phyloP scores from a whole-genome alignment of 208 protist species.

The Trypanosomatidae sp. region DNA sequence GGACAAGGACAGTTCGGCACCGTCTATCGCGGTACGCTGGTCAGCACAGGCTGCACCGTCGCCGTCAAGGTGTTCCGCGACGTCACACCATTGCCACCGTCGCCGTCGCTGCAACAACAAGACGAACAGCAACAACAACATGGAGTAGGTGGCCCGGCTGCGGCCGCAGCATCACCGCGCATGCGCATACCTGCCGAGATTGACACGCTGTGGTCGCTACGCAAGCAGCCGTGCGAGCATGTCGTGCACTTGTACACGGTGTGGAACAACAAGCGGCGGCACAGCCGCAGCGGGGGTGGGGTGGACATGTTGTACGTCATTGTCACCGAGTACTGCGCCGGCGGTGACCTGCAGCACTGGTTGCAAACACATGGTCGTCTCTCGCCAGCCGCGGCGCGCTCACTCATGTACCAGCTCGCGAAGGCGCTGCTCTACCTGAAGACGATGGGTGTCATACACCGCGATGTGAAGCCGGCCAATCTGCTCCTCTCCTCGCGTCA shows the following conservation, averaged over 20 bases:
- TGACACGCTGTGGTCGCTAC: constrained; percentile 13
- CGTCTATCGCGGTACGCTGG: constrained; percentile 22
- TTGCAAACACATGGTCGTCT: constrained; percentile 9
- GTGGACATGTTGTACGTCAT: constrained; percentile 12
- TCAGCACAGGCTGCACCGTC: constrained; percentile 9
- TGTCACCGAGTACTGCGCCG: constrained; percentile 50
- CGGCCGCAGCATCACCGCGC: not conserved
- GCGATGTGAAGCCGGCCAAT: constrained; percentile 87
- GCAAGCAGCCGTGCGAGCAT: constrained; percentile 20
- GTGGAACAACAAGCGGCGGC: constrained; percentile 8
- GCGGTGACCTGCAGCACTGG: constrained; percentile 32
- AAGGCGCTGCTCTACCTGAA: constrained; percentile 35
- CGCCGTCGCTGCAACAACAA: too few species aligned
- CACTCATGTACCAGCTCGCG: constrained; percentile 46
- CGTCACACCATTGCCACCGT: constrained; percentile 4
- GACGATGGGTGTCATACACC: constrained; percentile 46
- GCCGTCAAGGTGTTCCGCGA: constrained; percentile 39
- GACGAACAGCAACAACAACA: too few species aligned
- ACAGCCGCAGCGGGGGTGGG: too few species aligned
- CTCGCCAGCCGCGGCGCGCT: constrained; percentile 13
- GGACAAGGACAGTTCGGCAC: constrained; percentile 38
- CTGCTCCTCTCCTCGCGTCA: constrained; percentile 41
- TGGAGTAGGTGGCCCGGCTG: not conserved
- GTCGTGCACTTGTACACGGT: constrained; percentile 12
- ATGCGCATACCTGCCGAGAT: constrained; percentile 9